phyloP scores from a whole-genome alignment of 257 asterid genomes.

The Nemophila menziesii region DNA sequence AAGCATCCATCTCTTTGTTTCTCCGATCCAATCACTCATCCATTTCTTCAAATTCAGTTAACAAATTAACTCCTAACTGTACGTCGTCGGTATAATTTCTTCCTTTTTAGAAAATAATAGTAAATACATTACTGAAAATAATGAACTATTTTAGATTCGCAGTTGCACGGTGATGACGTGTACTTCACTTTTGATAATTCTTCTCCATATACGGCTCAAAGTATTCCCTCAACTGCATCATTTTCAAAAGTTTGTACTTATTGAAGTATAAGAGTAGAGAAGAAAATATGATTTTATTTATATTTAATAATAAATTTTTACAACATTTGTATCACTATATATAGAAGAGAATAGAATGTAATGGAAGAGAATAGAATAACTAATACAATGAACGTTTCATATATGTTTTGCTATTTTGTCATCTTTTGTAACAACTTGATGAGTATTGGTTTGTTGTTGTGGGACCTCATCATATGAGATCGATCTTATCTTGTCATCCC shows the following conservation, averaged over 20 bases:
- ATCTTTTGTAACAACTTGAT: too few relatives aligned
- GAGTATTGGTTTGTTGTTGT: too few relatives aligned
- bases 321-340: too few relatives aligned
- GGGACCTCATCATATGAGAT: too few relatives aligned
- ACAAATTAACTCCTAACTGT: constrained; percentile 79
- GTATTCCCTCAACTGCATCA: constrained; percentile 28
- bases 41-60: constrained; percentile 14
- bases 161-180: constrained; percentile 88
- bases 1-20: constrained; percentile 56
- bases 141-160: constrained; percentile 46
- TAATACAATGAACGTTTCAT: too few relatives aligned
- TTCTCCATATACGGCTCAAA: constrained; percentile 30
- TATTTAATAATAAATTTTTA: too few relatives aligned
- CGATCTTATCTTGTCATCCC: too few relatives aligned
- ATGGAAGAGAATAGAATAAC: too few relatives aligned
- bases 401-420: too few relatives aligned
- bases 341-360: too few relatives aligned
- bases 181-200: constrained; percentile 73
- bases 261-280: too few relatives aligned
- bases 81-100: constrained; percentile 6
- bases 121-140: neutral
- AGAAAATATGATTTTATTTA: too few relatives aligned
- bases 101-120: neutral
- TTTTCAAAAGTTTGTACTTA: constrained; percentile 55
- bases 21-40: constrained; percentile 21